A percentile compares a stretch with the other conserved stretches of the same genome.
These are phyloP conservation scores for Boletus coccyginus DNA, from an alignment of 768 basidiomycete genomes.

Conservation along the genomic window DNA sequence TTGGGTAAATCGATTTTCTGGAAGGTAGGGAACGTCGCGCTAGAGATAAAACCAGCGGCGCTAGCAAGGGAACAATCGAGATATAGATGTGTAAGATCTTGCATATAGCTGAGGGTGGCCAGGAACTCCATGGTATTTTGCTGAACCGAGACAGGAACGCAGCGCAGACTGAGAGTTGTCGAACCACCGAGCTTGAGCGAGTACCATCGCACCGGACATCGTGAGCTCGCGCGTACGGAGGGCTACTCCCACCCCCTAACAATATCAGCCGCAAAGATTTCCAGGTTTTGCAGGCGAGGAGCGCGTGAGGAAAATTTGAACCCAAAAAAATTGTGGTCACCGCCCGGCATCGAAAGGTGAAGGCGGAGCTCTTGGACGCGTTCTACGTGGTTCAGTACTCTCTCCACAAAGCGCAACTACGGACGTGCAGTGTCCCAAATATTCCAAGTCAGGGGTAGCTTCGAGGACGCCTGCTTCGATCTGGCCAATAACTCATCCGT, in stretches of 20 bases:
- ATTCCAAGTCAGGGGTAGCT: not conserved
- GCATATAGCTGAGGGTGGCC: constrained; percentile 31
- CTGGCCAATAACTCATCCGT: no score
- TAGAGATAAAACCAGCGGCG: not conserved
- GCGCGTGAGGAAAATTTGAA: not conserved
- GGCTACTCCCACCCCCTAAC: no score
- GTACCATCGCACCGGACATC: not conserved
- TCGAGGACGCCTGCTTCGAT: constrained; percentile 3
- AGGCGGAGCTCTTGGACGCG: not conserved
- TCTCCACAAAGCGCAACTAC: not conserved
- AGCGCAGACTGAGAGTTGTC: constrained; percentile 32
- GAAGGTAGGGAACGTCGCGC: not conserved
- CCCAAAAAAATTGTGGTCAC: not conserved
- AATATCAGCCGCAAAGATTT: no score
- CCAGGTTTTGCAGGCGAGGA: not conserved
- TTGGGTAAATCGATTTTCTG: not conserved
- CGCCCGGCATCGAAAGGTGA: accelerated
- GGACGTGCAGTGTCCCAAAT: no score
- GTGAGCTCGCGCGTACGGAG: not conserved
- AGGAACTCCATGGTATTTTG: no score
- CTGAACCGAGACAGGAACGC: constrained; percentile 23
- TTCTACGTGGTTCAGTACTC: not conserved
- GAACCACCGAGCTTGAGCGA: constrained; percentile 18
- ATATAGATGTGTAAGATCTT: constrained; percentile 30
- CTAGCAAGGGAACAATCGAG: constrained; percentile 31